These are phyloP conservation scores for Halophytophthora polymorphica DNA, from an alignment of 352 stramenopile species.

Conservation along the genomic window DNA sequence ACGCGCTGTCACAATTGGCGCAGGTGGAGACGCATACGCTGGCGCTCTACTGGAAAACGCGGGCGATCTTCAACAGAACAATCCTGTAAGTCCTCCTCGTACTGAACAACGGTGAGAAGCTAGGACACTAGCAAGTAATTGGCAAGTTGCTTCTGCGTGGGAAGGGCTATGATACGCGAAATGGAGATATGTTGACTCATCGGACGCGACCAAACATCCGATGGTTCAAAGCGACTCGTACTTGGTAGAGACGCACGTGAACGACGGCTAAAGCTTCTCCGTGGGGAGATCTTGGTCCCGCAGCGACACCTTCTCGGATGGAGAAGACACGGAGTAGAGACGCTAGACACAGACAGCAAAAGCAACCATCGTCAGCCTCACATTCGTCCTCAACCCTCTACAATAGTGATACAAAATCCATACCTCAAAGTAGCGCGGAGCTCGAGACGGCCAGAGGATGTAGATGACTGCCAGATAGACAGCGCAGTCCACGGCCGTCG, in stretches of 20 bases:
- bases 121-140: no score
- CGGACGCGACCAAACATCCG: no score
- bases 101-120: no score
- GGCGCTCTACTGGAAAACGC: constrained; percentile 52
- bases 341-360: constrained; percentile 26
- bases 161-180: no score
- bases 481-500: constrained; percentile 42
- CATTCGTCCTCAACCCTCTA: no score
- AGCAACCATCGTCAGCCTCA: background rate
- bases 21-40: constrained; percentile 42
- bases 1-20: constrained; percentile 36
- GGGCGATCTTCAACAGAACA: constrained; percentile 36
- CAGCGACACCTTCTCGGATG: constrained; percentile 64
- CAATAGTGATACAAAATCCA: constrained; percentile 1
- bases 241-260: no score
- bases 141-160: no score
- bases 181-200: no score
- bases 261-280: constrained; percentile 56
- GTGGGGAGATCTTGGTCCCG: constrained; percentile 59
- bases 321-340: constrained; percentile 66
- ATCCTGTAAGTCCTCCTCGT: constrained; percentile 37
- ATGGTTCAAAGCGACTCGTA: no score
- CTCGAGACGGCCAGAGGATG: constrained; percentile 64
- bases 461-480: constrained; percentile 69
- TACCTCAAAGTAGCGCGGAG: constrained; percentile 79